A percentile compares a stretch with the other conserved stretches of the same genome.
phyloP scores from a whole-genome alignment of 345 rosid species.

The Crucihimalaya himalaica region DNA sequence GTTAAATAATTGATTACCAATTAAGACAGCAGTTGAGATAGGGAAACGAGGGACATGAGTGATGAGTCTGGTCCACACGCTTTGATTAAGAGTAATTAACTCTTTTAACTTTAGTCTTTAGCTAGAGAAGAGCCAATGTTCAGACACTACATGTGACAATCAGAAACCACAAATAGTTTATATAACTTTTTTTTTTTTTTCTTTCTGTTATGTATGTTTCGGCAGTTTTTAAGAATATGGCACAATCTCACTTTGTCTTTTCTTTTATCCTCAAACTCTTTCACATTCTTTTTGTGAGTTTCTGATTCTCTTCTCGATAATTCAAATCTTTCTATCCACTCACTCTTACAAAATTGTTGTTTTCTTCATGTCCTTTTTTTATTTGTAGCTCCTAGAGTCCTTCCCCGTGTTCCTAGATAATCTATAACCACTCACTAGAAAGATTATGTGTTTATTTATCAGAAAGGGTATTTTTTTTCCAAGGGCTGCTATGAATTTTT shows the following conservation, averaged over 20 bases:
- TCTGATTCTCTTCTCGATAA: slow-evolving; percentile 9
- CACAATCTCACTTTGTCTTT: slow-evolving; percentile 2
- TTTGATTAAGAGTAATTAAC: slow-evolving; percentile 28
- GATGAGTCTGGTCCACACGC: slow-evolving; percentile 32
- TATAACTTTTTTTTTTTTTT: background rate
- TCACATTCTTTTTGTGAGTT: slow-evolving; percentile 37
- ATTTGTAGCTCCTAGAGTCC: background rate
- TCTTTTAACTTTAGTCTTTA: slow-evolving; percentile 7
- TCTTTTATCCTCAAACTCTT: background rate
- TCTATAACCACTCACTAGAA: slow-evolving; percentile 22
- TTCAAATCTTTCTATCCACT: slow-evolving; percentile 16
- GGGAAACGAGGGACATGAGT: slow-evolving; percentile 24
- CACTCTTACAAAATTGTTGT: slow-evolving; percentile 9
- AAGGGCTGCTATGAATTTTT: background rate
- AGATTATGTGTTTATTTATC: background rate
- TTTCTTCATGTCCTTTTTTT: slow-evolving; percentile 2
- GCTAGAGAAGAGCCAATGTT: slow-evolving; percentile 7
- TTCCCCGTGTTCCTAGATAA: slow-evolving; percentile 7
- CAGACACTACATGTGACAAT: slow-evolving; percentile 36
- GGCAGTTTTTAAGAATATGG: slow-evolving; percentile 10
- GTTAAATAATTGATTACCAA: slow-evolving; percentile 5
- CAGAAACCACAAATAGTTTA: slow-evolving; percentile 14
- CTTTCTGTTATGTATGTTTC: slow-evolving; percentile 18
- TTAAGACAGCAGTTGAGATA: slow-evolving; percentile 10
- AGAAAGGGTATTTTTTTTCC: background rate